Evolutionary conservation across 768 basidiomycete genomes (phyloP), one percentile per base, ranked within the genome.

Genomic region (Russula dissimulans): DNA sequence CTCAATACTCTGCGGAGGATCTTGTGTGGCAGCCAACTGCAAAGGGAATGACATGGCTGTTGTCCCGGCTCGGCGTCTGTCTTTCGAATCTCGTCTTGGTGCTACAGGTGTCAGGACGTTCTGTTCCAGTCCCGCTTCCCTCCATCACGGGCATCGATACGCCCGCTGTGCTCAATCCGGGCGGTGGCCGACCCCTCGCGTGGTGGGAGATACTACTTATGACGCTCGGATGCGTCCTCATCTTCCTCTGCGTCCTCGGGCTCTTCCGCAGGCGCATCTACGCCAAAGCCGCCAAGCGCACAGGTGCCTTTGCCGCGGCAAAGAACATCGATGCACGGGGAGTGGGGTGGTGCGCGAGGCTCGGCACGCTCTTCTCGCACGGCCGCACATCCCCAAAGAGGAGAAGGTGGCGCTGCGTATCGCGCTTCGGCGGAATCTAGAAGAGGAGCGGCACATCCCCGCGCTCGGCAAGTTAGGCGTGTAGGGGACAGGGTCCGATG

Each of bases 141-240:
- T 71, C 79, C 12, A 72, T 85, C 60, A 78, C 84, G 1, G 86
- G 87, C 31, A 70, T 85, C 60, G 69, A 78, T 45, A 72, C 78
- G n/a, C 85, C 87, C 0, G 78, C 77, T 2, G 60, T 65, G 5
- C 67, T 71, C 32, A 54, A 63, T 6, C 18, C 48, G 10, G 29
- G 52, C 2, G 64, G 56, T 5, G 61, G 56, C 22, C 75, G 74
- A 31, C 66, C 76, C 26, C 74, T 91, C 9, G 73, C 75, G 60
- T 91, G 90, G 89, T 91, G 89, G 89, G 78, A 92, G 73, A 90
- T 91, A 65, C 75, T 91, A 57, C 79, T 91, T 57, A 91, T 91
- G 87, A 76, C 84, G 0, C 80, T 91, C 41, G 88, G 90, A 10
- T 87, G 86, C 68, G 84, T 85, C 15, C 87, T 91, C 72, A 84